Conservation (phyloP, 805 yeast species). For the Alloascoidea hylecoeti region DNA sequence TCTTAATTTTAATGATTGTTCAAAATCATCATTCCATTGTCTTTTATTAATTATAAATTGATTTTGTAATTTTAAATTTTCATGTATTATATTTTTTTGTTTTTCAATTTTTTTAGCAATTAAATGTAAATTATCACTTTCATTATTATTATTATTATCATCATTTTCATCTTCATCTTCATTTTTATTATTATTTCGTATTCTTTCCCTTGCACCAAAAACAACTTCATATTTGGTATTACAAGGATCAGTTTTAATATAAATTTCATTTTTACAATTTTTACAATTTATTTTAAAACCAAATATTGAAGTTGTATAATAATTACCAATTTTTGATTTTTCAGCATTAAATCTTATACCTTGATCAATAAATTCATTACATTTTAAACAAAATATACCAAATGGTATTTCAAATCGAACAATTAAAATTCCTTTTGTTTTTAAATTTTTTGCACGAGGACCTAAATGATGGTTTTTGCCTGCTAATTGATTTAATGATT, state of each 20-base stretch:
- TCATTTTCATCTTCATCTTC: constrained; percentile 3
- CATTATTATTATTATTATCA: background rate
- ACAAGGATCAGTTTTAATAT: constrained; percentile 17
- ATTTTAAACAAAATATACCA: constrained; percentile 13
- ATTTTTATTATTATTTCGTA: constrained; percentile 6
- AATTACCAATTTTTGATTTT: constrained; percentile 14
- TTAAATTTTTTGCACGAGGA: constrained; percentile 12
- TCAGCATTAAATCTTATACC: constrained; percentile 19
- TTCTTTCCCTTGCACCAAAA: constrained; percentile 11
- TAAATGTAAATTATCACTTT: constrained; percentile 8
- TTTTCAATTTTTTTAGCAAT: constrained; percentile 8
- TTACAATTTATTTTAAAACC: constrained; percentile 15
- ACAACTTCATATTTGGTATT: constrained; percentile 13
- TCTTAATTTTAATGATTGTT: constrained; percentile 12
- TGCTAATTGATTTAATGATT: constrained; percentile 13
- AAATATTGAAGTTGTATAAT: constrained; percentile 15
- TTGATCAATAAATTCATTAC: constrained; percentile 12
- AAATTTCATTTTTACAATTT: constrained; percentile 12
- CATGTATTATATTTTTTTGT: constrained; percentile 2
- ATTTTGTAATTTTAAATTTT: constrained; percentile 7
- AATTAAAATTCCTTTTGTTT: constrained; percentile 11
- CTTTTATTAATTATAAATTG: constrained; percentile 7
- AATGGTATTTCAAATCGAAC: constrained; percentile 19
- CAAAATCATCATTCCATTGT: constrained; percentile 14
- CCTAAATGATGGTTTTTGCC: constrained; percentile 14